Evolutionary conservation across 1,284 basidiomycete genomes (phyloP), one percentile per base, ranked within the genome.

Genomic region (Cryptococcus amylolentus): DNA sequence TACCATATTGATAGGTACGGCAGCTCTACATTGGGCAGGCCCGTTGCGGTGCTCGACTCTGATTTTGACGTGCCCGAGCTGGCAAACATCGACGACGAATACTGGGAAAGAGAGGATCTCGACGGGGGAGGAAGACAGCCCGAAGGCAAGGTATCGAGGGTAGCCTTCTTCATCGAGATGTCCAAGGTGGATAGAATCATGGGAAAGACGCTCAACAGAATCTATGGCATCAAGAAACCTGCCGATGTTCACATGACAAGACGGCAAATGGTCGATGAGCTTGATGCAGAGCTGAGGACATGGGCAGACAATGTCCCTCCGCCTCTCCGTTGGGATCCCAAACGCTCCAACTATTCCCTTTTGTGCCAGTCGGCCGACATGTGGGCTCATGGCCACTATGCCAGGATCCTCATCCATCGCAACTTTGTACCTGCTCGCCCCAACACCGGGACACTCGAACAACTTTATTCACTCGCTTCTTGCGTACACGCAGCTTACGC

Each of bases 401-500:
- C 68, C 37, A 77, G 78, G 61, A 90, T 91, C 66, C 80, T 87
- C 42, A 84, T 90, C 44, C 89, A 91, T 69, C 82, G 89, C 8
- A 87, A 87, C 0, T 91, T 91, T 76, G 89, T 91, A 37, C 81
- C 82, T 1, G 84, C 85, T 0, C 82, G 67, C 12, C 52, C 62
- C 31, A 66, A 67, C 28, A 62, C 67, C 10, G 63, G 72, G 37
- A 62, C 66, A 1, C 57, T 70, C 48, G 73, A 71, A 10, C 31
- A 35, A 10, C 71, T 79, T 50, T 87, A 89, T 0, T 89, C 88
- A 0, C 80, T 91, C 14, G 86, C 88, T 0, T 90, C 91, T 49
- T 91, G 89, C 71, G 86, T 86, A 13, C 91, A 89, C 60, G 89
- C 89, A 1, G 88, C 89, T 0, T 80, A 89, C n/a, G 85, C 86